Conservation (phyloP, 192 early-diverging fungal genomes). For the Backusella circina region DNA sequence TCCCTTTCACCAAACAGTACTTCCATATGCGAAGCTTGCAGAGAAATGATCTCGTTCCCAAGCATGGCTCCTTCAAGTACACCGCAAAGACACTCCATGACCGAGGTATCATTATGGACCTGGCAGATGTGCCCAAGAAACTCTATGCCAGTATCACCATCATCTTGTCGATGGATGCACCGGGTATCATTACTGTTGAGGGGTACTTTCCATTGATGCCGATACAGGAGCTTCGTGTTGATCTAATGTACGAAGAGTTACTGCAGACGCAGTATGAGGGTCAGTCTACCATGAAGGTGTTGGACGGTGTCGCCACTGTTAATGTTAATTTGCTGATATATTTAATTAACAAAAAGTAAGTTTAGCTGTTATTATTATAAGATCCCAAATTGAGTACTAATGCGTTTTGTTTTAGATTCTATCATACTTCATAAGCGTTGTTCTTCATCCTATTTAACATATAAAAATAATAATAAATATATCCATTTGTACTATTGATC, state of each 20-base stretch:
- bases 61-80: slow-evolving; percentile 98
- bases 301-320: slow-evolving; percentile 89
- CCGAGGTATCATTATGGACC: slow-evolving; percentile 85
- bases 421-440: not conserved
- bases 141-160: slow-evolving; percentile 88
- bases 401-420: not conserved
- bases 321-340: slow-evolving; percentile 96
- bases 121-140: slow-evolving; percentile 79
- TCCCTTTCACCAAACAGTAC: slow-evolving; percentile 94
- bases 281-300: slow-evolving; percentile 84
- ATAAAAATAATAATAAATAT: too few relatives aligned
- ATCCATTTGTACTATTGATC: too few relatives aligned
- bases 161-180: slow-evolving; percentile 88
- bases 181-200: slow-evolving; percentile 88
- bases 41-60: slow-evolving; percentile 81
- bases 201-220: slow-evolving; percentile 72
- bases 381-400: not conserved
- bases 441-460: too few relatives aligned
- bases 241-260: slow-evolving; percentile 89
- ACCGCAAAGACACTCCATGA: slow-evolving; percentile 89
- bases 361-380: slow-evolving; percentile 20
- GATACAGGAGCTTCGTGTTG: slow-evolving; percentile 66
- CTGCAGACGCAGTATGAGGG: slow-evolving; percentile 94
- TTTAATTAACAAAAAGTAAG: slow-evolving; percentile 96
- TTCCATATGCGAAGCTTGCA: slow-evolving; percentile 88